A percentile compares a stretch with the other conserved stretches of the same genome.
These are phyloP conservation scores for Austroboletus festivus DNA, from an alignment of 768 basidiomycete genomes.

Conservation along the genomic window DNA sequence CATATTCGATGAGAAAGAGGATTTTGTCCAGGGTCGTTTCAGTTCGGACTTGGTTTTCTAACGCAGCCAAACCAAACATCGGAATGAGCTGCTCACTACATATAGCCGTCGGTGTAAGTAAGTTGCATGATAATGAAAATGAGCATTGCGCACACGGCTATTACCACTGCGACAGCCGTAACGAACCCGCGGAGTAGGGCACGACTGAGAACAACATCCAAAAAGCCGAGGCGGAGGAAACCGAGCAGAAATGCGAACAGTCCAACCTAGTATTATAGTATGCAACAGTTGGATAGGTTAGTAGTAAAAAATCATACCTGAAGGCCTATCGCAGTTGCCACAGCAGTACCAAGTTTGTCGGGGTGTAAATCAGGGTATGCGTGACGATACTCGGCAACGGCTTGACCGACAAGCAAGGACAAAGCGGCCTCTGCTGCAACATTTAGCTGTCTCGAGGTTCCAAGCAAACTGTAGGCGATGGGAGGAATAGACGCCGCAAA, in stretches of 20 bases:
- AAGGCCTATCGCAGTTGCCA: conserved; percentile 79
- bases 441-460: conserved; percentile 77
- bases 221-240: conserved; percentile 84
- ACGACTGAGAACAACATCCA: conserved; percentile 89
- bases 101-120: not conserved
- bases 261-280: conserved; percentile 55
- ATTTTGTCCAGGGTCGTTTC: conserved; percentile 75
- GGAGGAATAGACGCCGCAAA: conserved; percentile 85
- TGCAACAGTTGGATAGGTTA: not conserved
- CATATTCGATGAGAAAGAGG: conserved; percentile 65
- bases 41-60: conserved; percentile 55
- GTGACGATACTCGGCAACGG: conserved; percentile 67
- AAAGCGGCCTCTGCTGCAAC: conserved; percentile 89
- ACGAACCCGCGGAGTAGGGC: conserved; percentile 87
- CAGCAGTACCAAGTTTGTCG: conserved; percentile 57
- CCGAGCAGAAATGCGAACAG: conserved; percentile 83
- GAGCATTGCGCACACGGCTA: conserved; percentile 60
- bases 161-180: conserved; percentile 80
- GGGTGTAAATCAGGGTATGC: conserved; percentile 36
- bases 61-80: conserved; percentile 74
- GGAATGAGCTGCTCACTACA: conserved; percentile 79
- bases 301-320: conserved; percentile 48
- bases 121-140: not conserved
- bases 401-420: conserved; percentile 83
- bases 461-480: conserved; percentile 86